Evolutionary conservation across 768 basidiomycete species (phyloP), one percentile per base, ranked within the genome.

Genomic region (Pisolithus sp.): DNA sequence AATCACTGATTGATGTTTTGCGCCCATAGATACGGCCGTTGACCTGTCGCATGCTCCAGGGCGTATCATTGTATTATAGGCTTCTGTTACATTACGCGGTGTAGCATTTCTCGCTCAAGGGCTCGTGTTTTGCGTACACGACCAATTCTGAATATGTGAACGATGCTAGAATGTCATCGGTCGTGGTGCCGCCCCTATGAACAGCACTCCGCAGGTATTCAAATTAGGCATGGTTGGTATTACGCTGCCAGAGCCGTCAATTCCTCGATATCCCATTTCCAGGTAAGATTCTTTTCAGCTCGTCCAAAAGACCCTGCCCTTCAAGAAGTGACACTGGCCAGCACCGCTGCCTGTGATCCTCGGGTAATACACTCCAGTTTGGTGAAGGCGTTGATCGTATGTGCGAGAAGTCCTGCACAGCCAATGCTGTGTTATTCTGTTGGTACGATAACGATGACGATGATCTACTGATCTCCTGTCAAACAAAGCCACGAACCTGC

Each of bases 361-460:
- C 51, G 8, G 36, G 28, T 17, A 69, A 40, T 7, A 2, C 26
- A 17, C 56, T 56, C 84, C 88, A 93, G 66, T 93, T 81, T 9
- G 92, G 89, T 4, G 92, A 93, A 0, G 81, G 82, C 1, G 85
- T 82, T 5, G 77, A 61, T 30, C 82, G 74, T 53, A 93, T 86
- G 65, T 93, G 90, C 18, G 89, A 88, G 62, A 94, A 94, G 57
- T 94, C 92, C 60, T 86, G 86, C 17, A 91, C 80, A 2, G 73
- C 54, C n/a, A 76, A 60, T 50, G 76, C 68, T 20, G 75, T 72
- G 54, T 63, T 71, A 36, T 63, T 41, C 70, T 74, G 42, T 44
- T 20, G 21, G 18, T 39, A 21, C 13, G 10, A 41, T 20, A 24
- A 24, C 12, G 12, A 12, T 45, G 6, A 6, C 17, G n/a, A 45